Evolutionary conservation across 2,329 filamentous ascomycete species (phyloP).

Genomic region (Acrocalymma vagum): DNA sequence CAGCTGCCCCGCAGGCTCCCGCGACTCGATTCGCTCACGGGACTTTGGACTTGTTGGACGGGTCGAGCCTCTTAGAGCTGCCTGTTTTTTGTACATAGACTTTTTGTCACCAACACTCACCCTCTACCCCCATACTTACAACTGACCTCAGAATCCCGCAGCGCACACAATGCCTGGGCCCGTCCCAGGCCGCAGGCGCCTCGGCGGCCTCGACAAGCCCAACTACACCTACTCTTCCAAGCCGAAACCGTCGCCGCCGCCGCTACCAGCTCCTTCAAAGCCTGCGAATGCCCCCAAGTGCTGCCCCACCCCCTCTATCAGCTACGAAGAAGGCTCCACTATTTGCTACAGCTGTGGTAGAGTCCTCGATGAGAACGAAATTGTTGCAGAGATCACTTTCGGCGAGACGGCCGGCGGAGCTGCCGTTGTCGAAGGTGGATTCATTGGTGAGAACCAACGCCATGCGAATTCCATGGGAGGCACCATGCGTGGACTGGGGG

Average conservation of each 20-base stretch:
- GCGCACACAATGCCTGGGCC: conserved; percentile 26
- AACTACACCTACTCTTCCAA: conserved; percentile 25
- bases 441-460: conserved; percentile 84
- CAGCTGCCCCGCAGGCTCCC: too few species aligned
- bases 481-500: conserved; percentile 56
- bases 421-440: conserved; percentile 89
- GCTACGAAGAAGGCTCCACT: conserved; percentile 25
- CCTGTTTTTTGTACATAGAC: too few species aligned
- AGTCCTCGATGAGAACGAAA: conserved; percentile 84
- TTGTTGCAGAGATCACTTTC: conserved; percentile 91
- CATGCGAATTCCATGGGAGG: conserved; percentile 70
- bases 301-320: conserved; percentile 37
- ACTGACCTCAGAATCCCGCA: too few species aligned
- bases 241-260: conserved; percentile 28
- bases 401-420: conserved; percentile 87
- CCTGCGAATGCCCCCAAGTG: conserved; percentile 28
- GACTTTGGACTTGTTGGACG: too few species aligned
- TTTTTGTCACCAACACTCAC: background rate
- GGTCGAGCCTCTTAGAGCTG: too few species aligned
- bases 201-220: conserved; percentile 32
- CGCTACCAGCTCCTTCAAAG: conserved; percentile 22
- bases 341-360: conserved; percentile 83
- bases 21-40: too few species aligned
- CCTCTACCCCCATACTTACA: conserved; percentile 1
- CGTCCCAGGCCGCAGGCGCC: conserved; percentile 26